Base-by-base conservation (phyloP, 495 filamentous ascomycete genomes). In the Penicillium maclennaniae region DNA sequence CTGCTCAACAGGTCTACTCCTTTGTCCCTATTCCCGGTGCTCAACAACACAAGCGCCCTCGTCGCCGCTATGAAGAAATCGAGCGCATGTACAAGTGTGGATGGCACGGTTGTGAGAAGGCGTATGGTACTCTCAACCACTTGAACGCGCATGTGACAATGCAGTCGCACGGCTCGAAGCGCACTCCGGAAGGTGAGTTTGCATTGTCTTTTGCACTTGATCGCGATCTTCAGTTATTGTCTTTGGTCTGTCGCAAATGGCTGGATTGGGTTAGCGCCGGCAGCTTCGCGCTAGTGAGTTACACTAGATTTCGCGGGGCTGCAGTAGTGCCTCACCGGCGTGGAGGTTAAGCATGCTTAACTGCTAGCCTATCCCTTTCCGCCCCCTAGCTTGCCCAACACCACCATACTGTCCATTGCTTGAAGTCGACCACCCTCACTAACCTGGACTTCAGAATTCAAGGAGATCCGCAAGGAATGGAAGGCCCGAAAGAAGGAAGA, bases 11-110 rank as follows among this genome's bases (percentile, higher is more conserved):
- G 86, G 93, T 98, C 43, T 98, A 97, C 68, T 96, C 92, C 2
- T 98, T 98, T 66, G 93, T 98, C 43, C 93, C 93, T 1, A 98
- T 98, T 67, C 93, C 93, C 12, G 93, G 93, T 46, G 90, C 93
- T 26, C 91, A 96, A 65, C 93, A 98, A 69, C 92, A 97, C 70
- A 98, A 98, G 79, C 85, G 93, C 43, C 93, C 93, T 19, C 84
- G 93, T 58, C 83, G 93, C 56, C 83, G 93, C 28, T 98, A 96
- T 62, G 93, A 98, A 74, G 93, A 98, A 69, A 98, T 98, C 65
- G 93, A 98, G 77, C 86, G 93, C 53, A 98, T 98, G 93, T 98
- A 98, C 76, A 97, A 96, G 71, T 98, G 93, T 72, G 93, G 93
- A 9, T 97, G 91, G 89, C 89, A 96, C 54, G 92, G 92, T 5